Evolutionary conservation across 148 eudicot genomes (phyloP), one percentile per base, ranked within the genome.

Genomic region (Vaccinium darrowii): DNA sequence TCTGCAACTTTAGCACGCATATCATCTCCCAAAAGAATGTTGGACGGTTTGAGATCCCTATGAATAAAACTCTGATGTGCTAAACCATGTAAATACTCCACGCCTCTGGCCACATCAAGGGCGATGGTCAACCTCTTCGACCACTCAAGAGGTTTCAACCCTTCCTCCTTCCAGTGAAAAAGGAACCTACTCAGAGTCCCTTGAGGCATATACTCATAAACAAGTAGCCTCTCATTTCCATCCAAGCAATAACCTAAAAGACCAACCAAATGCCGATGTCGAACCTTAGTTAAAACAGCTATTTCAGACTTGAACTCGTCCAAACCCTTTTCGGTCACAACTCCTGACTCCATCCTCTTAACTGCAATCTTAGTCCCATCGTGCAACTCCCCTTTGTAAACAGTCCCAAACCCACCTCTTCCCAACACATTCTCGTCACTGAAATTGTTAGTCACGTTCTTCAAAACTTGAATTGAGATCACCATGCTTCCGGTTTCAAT

Each of bases 341-440:
- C 90, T 30, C 90, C 90, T 3, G 92, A 88, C 73, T 91, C 91
- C 94, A 92, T 92, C 71, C 94, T 88, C 80, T 92, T 92, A 6
- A 92, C 95, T 14, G 92, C 95, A 76, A 92, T 90, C 39, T 88
- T 88, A 27, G 95, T 91, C 51, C 95, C 95, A 76, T 92, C 95
- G 53, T 86, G 89, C 74, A 92, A 85, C 75, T 89, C 91, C 1
- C 95, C 95, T 82, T 88, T 91, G 85, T 92, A 92, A 75, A 92
- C 95, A 9, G 88, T 88, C 33, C 95, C 95, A 54, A 92, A 92
- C 47, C 95, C 93, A 18, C 94, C 93, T 82, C 85, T 75, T 12
- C 94, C 94, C 82, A 92, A 80, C 47, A 91, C 77, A 75, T 92
- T 92, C 18, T 81, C 85, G 33, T 88, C 89, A 27, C 89, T 87